phyloP scores from a whole-genome alignment of 495 filamentous ascomycete genomes.

The Penicillium angulare region DNA sequence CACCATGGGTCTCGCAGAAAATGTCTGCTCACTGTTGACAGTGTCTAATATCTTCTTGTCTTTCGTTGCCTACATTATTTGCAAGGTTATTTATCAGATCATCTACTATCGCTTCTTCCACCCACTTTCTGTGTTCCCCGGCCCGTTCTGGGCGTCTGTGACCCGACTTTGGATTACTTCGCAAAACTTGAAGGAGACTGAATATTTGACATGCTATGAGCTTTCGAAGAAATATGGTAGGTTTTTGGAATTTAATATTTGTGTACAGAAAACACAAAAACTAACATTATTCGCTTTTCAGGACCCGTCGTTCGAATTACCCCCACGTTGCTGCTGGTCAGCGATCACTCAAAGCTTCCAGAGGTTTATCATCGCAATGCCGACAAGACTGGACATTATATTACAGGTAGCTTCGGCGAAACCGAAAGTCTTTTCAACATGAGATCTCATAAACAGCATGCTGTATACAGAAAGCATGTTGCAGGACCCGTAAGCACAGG shows the following conservation, averaged over 20 bases:
- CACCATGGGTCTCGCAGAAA: conserved; percentile 31
- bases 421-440: conserved; percentile 49
- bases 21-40: conserved; percentile 31
- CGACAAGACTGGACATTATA: conserved; percentile 56
- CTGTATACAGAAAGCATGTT: conserved; percentile 43
- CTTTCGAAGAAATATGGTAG: conserved; percentile 52
- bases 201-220: conserved; percentile 35
- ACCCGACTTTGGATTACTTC: conserved; percentile 45
- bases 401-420: conserved; percentile 49
- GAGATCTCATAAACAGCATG: conserved; percentile 47
- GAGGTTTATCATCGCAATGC: conserved; percentile 53
- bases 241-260: neutral
- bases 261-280: neutral
- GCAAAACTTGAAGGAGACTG: conserved; percentile 44
- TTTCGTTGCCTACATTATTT: conserved; percentile 24
- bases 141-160: conserved; percentile 52
- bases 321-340: conserved; percentile 45
- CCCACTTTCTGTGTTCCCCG: conserved; percentile 49
- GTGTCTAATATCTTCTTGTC: conserved; percentile 28
- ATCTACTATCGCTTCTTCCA: conserved; percentile 53
- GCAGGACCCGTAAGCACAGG: conserved; percentile 27
- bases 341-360: conserved; percentile 46
- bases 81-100: conserved; percentile 31
- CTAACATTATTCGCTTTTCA: conserved; percentile 8
- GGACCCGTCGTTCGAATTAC: conserved; percentile 46